Evolutionary conservation across 768 basidiomycete species (phyloP).

Genomic region (Pleurotus ostreatus): DNA sequence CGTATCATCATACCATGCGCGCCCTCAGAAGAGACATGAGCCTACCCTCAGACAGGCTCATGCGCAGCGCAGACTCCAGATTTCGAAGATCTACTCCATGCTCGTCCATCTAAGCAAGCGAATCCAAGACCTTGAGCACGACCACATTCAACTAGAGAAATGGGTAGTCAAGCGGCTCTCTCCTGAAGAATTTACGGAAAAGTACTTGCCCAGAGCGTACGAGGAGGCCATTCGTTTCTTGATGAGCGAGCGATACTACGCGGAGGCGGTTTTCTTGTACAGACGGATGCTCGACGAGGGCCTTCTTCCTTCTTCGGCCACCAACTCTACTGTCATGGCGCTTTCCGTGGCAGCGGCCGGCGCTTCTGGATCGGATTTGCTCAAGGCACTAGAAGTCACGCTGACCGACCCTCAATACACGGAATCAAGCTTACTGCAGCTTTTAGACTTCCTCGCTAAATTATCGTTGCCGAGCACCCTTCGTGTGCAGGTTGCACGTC

Average conservation of each 20-base stretch:
- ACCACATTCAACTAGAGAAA: background rate
- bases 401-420: slow-evolving; percentile 21
- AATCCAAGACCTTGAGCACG: background rate
- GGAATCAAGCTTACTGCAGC: slow-evolving; percentile 22
- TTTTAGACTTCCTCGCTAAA: slow-evolving; percentile 19
- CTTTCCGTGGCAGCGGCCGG: slow-evolving; percentile 22
- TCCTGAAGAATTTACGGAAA: background rate
- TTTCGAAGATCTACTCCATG: background rate
- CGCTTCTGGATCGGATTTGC: slow-evolving; percentile 14
- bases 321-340: slow-evolving; percentile 38
- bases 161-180: background rate
- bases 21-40: background rate
- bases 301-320: slow-evolving; percentile 29
- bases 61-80: background rate
- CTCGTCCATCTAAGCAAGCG: background rate
- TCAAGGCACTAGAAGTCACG: slow-evolving; percentile 16
- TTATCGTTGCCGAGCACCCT: slow-evolving; percentile 14
- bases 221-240: slow-evolving; percentile 37
- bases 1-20: background rate
- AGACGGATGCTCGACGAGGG: slow-evolving; percentile 36
- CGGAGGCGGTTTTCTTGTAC: slow-evolving; percentile 36
- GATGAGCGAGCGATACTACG: slow-evolving; percentile 31
- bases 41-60: background rate
- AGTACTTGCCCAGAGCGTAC: slow-evolving; percentile 17
- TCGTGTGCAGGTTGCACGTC: slow-evolving; percentile 14